Base-by-base conservation (phyloP, 345 rosid species). In the Citrus mangshanensis region DNA sequence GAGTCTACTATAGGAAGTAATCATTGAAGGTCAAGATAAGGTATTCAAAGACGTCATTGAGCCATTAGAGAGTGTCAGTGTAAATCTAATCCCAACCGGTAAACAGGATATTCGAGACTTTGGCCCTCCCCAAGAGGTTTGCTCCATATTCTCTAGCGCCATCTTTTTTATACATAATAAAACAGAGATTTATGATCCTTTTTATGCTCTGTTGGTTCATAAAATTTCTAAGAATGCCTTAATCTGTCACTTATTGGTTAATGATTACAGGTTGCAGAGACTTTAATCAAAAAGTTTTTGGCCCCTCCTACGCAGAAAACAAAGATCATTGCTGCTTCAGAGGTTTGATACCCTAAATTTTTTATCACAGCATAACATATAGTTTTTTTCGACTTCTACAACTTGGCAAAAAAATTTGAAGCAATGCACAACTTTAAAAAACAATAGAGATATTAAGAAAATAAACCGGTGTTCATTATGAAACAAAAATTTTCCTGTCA, bases 41-140 rank as follows among this genome's bases (percentile, higher is more conserved):
- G 98, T 92, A 14, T 92, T 89, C 78, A 95, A 95, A 92, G 98
- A 95, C 59, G 96, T 95, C 46, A 93, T 93, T 71, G 98, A 95
- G 87, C 99, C 98, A 9, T 86, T 95, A 81, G 99, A 95, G 83
- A 93, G 91, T 70, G 95, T 91, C 56, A 91, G 97, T 74, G 91
- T 95, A 18, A 90, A 82, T 77, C 12, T 86, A 83, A 64, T 91
- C 72, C 94, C 93, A 0, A 95, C 99, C 13, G 78, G 68, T 84
- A 95, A 93, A 84, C 85, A 82, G 79, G 91, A 86, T 79, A 89
- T 93, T 85, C 88, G 89, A 86, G 99, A 95, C 16, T 89, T 93
- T 55, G 99, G 98, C 18, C 82, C 97, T 62, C 95, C 98, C 0
- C 89, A 93, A 83, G 88, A 92, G 97, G 98, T 95, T 73, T 79